These are phyloP conservation scores for Penicillium frequentans DNA, from an alignment of 2,329 filamentous ascomycete species.

Conservation along the genomic window DNA sequence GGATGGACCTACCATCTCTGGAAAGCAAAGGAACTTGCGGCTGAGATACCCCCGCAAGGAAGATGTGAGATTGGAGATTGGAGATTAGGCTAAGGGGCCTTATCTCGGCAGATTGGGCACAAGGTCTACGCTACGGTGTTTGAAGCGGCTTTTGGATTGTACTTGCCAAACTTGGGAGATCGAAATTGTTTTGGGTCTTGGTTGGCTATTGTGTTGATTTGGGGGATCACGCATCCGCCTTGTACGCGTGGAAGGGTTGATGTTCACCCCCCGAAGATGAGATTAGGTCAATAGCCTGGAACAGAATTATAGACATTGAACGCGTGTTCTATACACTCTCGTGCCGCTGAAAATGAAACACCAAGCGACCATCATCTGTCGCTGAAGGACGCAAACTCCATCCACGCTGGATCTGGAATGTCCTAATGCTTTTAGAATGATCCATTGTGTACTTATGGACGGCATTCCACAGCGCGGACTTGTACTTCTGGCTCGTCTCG, in stretches of 20 bases:
- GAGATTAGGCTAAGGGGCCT: neutral
- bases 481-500: neutral
- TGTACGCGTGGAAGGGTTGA: too few relatives aligned
- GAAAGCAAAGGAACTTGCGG: neutral
- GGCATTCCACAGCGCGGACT: neutral
- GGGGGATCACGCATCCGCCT: too few relatives aligned
- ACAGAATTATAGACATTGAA: neutral
- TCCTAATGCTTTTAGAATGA: neutral
- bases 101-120: neutral
- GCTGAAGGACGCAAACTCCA: neutral
- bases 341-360: neutral
- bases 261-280: too few relatives aligned
- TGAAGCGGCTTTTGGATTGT: neutral
- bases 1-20: neutral
- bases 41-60: neutral
- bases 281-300: too few relatives aligned
- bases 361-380: neutral
- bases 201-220: too few relatives aligned
- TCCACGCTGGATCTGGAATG: slow-evolving; percentile 1
- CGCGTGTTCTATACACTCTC: neutral
- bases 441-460: neutral
- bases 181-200: too few relatives aligned
- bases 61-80: neutral
- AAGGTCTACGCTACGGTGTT: neutral
- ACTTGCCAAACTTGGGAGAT: neutral